A percentile compares a stretch with the other conserved stretches of the same genome.
phyloP scores from a whole-genome alignment of 139 green algal genomes.

The Deuterostichococcus epilithicus region DNA sequence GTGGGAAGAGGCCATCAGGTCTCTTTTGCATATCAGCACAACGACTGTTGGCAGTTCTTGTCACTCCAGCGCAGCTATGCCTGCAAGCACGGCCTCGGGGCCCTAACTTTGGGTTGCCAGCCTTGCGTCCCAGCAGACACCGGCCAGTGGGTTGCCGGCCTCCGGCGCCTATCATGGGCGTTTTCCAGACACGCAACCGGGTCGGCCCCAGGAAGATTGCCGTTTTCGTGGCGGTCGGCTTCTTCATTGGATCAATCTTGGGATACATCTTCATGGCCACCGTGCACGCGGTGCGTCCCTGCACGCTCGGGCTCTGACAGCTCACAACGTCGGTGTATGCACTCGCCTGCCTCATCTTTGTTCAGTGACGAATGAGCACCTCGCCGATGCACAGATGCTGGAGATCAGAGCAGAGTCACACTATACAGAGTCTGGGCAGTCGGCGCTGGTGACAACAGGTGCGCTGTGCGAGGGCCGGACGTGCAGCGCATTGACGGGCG shows the following conservation, averaged over 20 bases:
- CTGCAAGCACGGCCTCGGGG: too few species aligned
- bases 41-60: too few species aligned
- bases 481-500: too few species aligned
- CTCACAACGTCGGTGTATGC: neutral
- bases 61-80: too few species aligned
- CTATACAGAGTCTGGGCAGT: neutral
- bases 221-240: constrained; percentile 10
- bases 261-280: constrained; percentile 43
- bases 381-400: constrained; percentile 7
- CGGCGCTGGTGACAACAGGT: neutral
- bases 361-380: neutral
- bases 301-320: neutral
- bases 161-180: neutral
- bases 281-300: constrained; percentile 29
- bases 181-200: neutral
- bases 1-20: too few species aligned
- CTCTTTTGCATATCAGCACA: too few species aligned
- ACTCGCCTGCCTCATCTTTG: constrained; percentile 1
- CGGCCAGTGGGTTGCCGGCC: too few species aligned
- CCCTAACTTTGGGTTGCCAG: too few species aligned
- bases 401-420: constrained; percentile 19
- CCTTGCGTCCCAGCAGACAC: too few species aligned
- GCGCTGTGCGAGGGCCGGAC: neutral
- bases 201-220: neutral
- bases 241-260: constrained; percentile 6